Conservation (phyloP, 371 early-diverging fungal genomes). For the Thermomucor indicae-seudaticae region DNA sequence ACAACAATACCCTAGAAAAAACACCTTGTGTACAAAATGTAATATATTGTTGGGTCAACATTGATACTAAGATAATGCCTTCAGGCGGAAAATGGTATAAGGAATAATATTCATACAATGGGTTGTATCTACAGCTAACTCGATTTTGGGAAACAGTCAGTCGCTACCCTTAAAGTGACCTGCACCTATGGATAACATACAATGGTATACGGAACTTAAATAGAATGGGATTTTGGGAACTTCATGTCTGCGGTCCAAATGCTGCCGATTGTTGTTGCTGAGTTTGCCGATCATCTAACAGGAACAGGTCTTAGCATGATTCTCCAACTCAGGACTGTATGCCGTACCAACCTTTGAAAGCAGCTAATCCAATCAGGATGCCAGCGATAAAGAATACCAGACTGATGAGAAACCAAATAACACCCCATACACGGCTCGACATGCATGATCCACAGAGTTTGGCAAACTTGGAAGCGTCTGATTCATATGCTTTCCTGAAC, state of each 20-base stretch:
- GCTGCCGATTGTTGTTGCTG: slow-evolving; percentile 14
- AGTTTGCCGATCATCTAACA: slow-evolving; percentile 13
- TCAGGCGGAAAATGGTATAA: no score
- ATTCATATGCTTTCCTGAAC: slow-evolving; percentile 83
- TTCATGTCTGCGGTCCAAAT: slow-evolving; percentile 5
- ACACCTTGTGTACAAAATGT: no score
- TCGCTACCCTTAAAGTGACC: no score
- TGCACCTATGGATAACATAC: no score
- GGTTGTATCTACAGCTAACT: no score
- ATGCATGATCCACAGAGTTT: slow-evolving; percentile 75
- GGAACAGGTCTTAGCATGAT: background rate
- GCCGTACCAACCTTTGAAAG: slow-evolving; percentile 63
- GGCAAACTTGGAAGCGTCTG: slow-evolving; percentile 91
- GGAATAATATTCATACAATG: no score
- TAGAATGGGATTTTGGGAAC: background rate
- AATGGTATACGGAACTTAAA: background rate
- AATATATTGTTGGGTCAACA: no score
- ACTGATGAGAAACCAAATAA: slow-evolving; percentile 86
- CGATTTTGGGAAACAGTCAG: no score
- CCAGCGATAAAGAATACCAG: slow-evolving; percentile 74
- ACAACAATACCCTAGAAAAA: no score
- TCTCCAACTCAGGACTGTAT: background rate
- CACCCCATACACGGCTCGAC: slow-evolving; percentile 82
- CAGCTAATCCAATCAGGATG: slow-evolving; percentile 74
- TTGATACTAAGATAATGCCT: no score